phyloP scores from a whole-genome alignment of 345 rosid genomes.

The Eucalyptus cloeziana region DNA sequence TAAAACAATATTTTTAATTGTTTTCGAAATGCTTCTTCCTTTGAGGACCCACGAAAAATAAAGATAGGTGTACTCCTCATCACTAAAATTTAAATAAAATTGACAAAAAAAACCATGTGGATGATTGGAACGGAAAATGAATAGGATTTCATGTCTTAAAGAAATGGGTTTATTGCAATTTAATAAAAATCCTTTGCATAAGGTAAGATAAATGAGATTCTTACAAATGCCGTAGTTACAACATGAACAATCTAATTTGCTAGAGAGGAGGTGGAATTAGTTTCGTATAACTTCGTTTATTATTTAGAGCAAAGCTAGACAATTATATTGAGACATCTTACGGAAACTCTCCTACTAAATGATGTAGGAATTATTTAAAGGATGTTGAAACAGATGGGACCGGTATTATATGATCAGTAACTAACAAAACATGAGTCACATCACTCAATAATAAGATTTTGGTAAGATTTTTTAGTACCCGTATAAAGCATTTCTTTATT shows the following conservation, averaged over 20 bases:
- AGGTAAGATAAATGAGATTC: not conserved
- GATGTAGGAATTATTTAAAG: not conserved
- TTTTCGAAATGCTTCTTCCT: not conserved
- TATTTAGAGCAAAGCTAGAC: not conserved
- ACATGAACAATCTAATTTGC: not conserved
- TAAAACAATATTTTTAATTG: not conserved
- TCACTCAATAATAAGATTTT: not conserved
- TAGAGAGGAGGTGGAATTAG: not conserved
- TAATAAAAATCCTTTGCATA: not conserved
- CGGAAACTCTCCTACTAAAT: not conserved
- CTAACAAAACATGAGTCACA: not conserved
- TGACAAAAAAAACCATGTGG: not conserved
- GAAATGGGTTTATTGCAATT: not conserved
- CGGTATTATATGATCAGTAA: not conserved
- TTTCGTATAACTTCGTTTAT: not conserved
- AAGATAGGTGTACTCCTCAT: not conserved
- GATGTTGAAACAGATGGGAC: not conserved
- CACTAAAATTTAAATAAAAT: not conserved
- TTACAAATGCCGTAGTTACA: not conserved
- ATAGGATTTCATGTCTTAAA: not conserved
- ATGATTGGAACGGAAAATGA: not conserved
- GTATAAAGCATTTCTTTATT: not conserved
- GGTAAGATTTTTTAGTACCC: not conserved
- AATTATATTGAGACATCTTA: rapidly evolving
- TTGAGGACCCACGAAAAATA: not conserved